Evolutionary conservation across 2,329 filamentous ascomycete genomes (phyloP), one percentile per base, ranked within the genome.

Genomic region (Trichothecium roseum): DNA sequence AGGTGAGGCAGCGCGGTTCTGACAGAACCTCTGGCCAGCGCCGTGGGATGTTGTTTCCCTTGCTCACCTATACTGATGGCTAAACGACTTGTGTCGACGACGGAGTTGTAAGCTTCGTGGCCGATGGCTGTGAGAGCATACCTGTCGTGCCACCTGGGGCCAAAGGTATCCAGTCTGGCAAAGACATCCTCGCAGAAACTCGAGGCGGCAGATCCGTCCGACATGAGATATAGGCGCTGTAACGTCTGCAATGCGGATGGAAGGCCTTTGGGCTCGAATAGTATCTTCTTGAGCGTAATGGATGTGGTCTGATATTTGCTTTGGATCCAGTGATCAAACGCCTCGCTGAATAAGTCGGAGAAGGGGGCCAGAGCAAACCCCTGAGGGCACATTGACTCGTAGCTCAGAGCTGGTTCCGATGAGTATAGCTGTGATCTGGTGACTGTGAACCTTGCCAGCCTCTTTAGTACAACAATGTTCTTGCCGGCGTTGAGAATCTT

Each of bases 401-500:
- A 77, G 28, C 73, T 64, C n/a, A 85, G 55, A 12, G 45, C 57
- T 24, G 60, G 67, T 42, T 68, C 69, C 35, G 40, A 54, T 29
- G 40, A 56, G 38, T 37, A 34, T 33, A 33, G 16, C 53, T 38
- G 46, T 50, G 32, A 57, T 46, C 33, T 63, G 53, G 40, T 14
- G 13, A 22, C 29, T 6, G 13, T 28, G 15, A 71, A 65, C 37
- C 69, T 65, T 28, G 78, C 74, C 9, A 94, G 64, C 32, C 81
- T 73, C 40, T 79, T 80, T n/a, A 95, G 61, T 30, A 95, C 81
- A 1, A 91, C 75, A 37, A 91, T 79, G 47, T 82, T 93, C 57
- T 95, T 95, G 1, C 89, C 89, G 2, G 85, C 80, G 1, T 80
- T 86, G 48, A 94, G 89, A 27, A 95, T 85, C 42, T 78, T 82